Evolutionary conservation across 306 rosid species (phyloP).

Genomic region (Inga leiocalycina): DNA sequence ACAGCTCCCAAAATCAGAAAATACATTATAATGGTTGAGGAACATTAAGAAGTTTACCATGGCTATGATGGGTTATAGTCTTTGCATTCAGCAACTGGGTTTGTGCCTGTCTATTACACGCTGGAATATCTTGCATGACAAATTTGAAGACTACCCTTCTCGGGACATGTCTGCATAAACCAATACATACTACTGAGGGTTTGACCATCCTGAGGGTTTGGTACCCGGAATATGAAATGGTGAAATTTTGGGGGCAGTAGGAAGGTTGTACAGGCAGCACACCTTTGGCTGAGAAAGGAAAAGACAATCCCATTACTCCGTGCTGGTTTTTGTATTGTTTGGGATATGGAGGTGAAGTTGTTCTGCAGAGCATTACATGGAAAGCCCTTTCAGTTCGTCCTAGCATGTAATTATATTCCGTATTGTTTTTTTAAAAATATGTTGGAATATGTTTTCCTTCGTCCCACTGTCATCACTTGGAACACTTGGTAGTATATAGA

Average conservation of each 20-base stretch:
- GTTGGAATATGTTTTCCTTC: conserved; percentile 26
- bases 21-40: conserved; percentile 85
- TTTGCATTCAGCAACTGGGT: conserved; percentile 83
- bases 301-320: conserved; percentile 74
- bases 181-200: conserved; percentile 15
- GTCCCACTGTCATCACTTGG: conserved; percentile 33
- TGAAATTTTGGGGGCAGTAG: conserved; percentile 57
- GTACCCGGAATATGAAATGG: conserved; percentile 52
- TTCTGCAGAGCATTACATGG: conserved; percentile 68
- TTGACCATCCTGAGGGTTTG: conserved; percentile 39
- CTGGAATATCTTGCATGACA: conserved; percentile 59
- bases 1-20: conserved; percentile 92
- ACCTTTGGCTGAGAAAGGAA: conserved; percentile 76
- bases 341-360: conserved; percentile 51
- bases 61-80: conserved; percentile 90
- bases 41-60: conserved; percentile 42
- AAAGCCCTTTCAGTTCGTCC: conserved; percentile 85
- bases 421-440: conserved; percentile 38
- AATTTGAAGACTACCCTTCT: conserved; percentile 49
- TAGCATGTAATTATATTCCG: conserved; percentile 77
- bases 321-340: conserved; percentile 71
- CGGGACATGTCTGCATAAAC: conserved; percentile 48
- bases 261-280: conserved; percentile 56
- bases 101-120: conserved; percentile 81
- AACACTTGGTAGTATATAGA: conserved; percentile 47